A percentile compares a stretch with the other conserved stretches of the same genome.
phyloP scores from a whole-genome alignment of 106 monocot genomes.

The Agapanthus africanus region DNA sequence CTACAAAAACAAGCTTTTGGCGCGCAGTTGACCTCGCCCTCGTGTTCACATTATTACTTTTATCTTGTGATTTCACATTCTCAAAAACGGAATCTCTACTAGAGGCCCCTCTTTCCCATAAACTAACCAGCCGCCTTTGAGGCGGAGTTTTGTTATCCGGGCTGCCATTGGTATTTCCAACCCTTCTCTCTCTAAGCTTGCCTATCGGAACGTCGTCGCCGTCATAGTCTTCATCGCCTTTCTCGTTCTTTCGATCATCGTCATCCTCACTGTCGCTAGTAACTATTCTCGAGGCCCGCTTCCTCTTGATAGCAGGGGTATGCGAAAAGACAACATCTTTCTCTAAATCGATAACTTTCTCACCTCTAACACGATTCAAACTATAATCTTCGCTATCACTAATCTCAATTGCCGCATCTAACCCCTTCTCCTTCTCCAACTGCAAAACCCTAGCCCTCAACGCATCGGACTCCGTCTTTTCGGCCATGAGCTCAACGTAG shows the following conservation, averaged over 20 bases:
- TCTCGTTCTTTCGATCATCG: neutral
- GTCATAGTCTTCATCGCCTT: conserved; percentile 12
- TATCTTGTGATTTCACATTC: neutral
- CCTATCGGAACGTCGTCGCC: conserved; percentile 18
- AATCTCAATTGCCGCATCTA: no score
- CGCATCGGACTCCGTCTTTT: conserved; percentile 1
- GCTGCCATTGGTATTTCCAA: neutral
- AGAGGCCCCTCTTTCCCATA: conserved; percentile 7
- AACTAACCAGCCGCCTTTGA: conserved; percentile 17
- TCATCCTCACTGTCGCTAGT: conserved; percentile 36
- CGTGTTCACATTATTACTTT: neutral
- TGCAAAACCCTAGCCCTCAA: conserved; percentile 14
- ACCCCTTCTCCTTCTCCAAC: conserved; percentile 14
- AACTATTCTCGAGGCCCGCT: conserved; percentile 16
- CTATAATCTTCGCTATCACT: conserved; percentile 13
- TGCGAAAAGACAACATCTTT: conserved; percentile 8
- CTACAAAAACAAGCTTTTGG: conserved; percentile 14
- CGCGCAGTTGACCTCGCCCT: neutral
- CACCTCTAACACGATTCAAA: neutral
- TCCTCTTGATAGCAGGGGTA: conserved; percentile 25
- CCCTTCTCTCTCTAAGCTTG: conserved; percentile 11
- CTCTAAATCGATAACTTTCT: neutral
- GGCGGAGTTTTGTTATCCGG: conserved; percentile 1
- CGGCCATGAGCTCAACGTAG: neutral
- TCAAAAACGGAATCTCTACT: neutral